Conservation (phyloP, 176 grass and related monocot genomes). For the Lolium rigidum region DNA sequence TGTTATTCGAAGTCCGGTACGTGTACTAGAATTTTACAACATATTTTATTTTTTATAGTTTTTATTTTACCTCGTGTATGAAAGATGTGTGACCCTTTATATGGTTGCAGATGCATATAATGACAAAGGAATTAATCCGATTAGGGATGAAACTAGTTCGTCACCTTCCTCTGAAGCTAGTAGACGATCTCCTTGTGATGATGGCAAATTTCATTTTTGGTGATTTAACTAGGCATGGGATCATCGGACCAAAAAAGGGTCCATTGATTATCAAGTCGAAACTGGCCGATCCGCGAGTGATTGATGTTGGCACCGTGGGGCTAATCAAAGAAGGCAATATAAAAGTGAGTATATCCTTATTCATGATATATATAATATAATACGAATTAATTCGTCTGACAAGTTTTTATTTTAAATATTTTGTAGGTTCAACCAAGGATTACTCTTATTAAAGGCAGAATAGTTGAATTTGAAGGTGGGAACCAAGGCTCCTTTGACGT, state of each 20-base stretch:
- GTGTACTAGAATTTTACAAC: neutral
- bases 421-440: too few relatives aligned
- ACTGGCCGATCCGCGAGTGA: neutral
- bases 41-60: neutral
- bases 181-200: constrained; percentile 34
- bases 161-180: neutral
- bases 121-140: constrained; percentile 51
- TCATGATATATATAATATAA: too few relatives aligned
- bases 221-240: neutral
- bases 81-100: neutral
- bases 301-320: too few relatives aligned
- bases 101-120: constrained; percentile 45
- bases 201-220: neutral
- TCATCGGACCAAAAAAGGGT: neutral
- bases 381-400: too few relatives aligned
- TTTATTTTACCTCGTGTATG: neutral
- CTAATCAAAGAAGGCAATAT: too few relatives aligned
- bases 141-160: constrained; percentile 43
- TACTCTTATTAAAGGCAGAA: too few relatives aligned
- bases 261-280: neutral
- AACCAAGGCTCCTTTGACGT: too few relatives aligned
- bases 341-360: too few relatives aligned
- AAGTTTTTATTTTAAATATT: too few relatives aligned
- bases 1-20: constrained; percentile 36
- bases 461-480: too few relatives aligned